These are phyloP conservation scores for Podila horticola DNA, from an alignment of 192 early-diverging fungal species.

Conservation along the genomic window DNA sequence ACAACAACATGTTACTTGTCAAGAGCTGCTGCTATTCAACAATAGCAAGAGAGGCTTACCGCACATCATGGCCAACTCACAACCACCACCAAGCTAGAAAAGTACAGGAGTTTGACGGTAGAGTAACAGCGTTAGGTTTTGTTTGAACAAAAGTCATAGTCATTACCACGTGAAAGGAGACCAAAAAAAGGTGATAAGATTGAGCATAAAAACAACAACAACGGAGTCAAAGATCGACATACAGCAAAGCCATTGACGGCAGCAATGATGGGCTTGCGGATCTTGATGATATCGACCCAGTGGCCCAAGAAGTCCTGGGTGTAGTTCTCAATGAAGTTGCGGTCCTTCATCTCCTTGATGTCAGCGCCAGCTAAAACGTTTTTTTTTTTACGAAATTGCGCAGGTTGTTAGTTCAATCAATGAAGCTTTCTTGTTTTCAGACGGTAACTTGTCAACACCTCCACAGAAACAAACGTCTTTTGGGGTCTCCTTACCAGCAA, in stretches of 20 bases:
- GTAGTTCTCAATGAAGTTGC: conserved; percentile 90
- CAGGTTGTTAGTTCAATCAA: background rate
- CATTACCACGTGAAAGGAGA: background rate
- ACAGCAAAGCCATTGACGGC: conserved; percentile 98
- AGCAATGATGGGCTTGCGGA: conserved; percentile 96
- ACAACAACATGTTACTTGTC: too few species aligned
- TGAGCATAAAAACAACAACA: background rate
- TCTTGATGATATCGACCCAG: conserved; percentile 91
- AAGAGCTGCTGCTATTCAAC: too few species aligned
- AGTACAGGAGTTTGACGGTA: background rate
- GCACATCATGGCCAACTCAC: conserved; percentile 99
- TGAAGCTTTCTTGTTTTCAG: background rate
- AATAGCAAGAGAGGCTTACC: too few species aligned
- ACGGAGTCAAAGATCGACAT: conserved; percentile 5
- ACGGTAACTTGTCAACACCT: background rate
- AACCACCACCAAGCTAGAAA: conserved; percentile 91
- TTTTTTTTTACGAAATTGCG: background rate
- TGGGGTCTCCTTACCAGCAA: conserved; percentile 79
- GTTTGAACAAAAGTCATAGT: background rate
- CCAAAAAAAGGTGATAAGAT: background rate
- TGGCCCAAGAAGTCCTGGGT: conserved; percentile 91
- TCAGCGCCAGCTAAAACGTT: conserved; percentile 93
- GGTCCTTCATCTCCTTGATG: conserved; percentile 98
- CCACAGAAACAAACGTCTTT: conserved; percentile 1
- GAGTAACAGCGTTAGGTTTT: background rate